Conservation (phyloP, 371 early-diverging fungal genomes). For the Mortierella sp. region DNA sequence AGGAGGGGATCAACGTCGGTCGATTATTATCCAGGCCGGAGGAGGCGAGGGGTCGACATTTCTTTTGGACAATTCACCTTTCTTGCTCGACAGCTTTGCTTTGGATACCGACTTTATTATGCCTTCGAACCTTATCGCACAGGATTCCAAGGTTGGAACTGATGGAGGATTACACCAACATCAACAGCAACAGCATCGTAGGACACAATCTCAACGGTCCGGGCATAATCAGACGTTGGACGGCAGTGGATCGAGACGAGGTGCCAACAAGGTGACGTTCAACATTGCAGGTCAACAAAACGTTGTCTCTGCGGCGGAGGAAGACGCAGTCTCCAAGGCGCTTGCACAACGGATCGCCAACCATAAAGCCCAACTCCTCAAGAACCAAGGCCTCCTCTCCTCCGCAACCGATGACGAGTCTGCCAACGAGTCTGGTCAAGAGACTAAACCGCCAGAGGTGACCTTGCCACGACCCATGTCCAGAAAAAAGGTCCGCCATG, state of each 20-base stretch:
- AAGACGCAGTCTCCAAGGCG: slow-evolving; percentile 30
- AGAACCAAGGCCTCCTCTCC: slow-evolving; percentile 14
- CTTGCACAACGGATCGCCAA: slow-evolving; percentile 33
- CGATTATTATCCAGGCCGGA: slow-evolving; percentile 42
- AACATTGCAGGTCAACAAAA: slow-evolving; percentile 23
- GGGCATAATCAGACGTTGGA: background rate
- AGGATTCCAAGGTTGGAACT: background rate
- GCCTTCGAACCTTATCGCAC: background rate
- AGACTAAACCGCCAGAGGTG: slow-evolving; percentile 15
- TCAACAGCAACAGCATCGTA: slow-evolving; percentile 6
- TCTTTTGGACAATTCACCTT: slow-evolving; percentile 41
- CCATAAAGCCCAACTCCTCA: slow-evolving; percentile 34
- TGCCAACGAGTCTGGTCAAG: background rate
- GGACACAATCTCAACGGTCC: slow-evolving; percentile 5
- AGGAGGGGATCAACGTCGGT: slow-evolving; percentile 33
- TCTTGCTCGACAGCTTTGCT: slow-evolving; percentile 53
- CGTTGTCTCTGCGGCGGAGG: slow-evolving; percentile 4
- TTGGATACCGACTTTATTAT: slow-evolving; percentile 41
- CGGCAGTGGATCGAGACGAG: slow-evolving; percentile 13
- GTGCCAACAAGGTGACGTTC: slow-evolving; percentile 39
- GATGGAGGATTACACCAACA: too few relatives aligned
- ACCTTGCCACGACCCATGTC: slow-evolving; percentile 34
- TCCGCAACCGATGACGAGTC: background rate
- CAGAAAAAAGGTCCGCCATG: slow-evolving; percentile 53
- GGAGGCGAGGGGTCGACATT: slow-evolving; percentile 52